Base-by-base conservation (phyloP, 768 basidiomycete species). In the Rhodosporidiobolus sp. region DNA sequence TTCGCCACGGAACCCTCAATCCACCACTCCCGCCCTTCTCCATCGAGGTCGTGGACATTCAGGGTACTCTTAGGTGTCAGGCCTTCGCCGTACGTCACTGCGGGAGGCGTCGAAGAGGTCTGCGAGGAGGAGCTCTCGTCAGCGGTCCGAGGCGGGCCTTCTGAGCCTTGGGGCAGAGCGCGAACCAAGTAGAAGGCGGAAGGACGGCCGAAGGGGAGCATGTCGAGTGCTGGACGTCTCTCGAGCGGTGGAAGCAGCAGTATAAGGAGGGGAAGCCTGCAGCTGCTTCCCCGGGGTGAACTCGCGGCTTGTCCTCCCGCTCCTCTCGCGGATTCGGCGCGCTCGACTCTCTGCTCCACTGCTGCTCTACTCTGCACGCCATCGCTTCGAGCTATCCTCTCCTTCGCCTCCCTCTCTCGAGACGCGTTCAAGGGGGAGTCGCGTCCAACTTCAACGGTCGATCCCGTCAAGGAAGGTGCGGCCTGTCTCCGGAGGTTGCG, bases 31-130 rank as follows among this genome's bases (percentile, higher is more conserved):
- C 30, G 0, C n/a, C 26, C 56, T 22, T 50, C 35, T 0, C 71
- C 71, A 26, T 72, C 71, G 28, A 63, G 16, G 49, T 67, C 66
- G 50, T 72, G 71, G 2, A 72, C 52, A 20, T 58, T 54, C 12
- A 72, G 52, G 11, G 49, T 67, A 34, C 63, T 58, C n/a, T 30
- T 63, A 26, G 65, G 65, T 11, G 71, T 45, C 38, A 72, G 24
- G 26, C 48, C 70, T 7, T 50, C 20, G 26, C n/a, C 65, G 56
- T 58, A 52, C 28, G 55, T 67, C 55, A 67, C 14, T 16, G 48
- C 49, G 4, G 56, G 20, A 0, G 71, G 65, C 8, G 70, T 57
- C 17, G 54, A 22, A 2, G 45, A 3, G 24, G 65, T 63, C 70
- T 72, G 56, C 22, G 20, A 12, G 35, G 0, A n/a, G 20, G 7